Evolutionary conservation across 202 grass and related monocot species (phyloP), one percentile per base, ranked within the genome.

Genomic region (Carex sylvatica): DNA sequence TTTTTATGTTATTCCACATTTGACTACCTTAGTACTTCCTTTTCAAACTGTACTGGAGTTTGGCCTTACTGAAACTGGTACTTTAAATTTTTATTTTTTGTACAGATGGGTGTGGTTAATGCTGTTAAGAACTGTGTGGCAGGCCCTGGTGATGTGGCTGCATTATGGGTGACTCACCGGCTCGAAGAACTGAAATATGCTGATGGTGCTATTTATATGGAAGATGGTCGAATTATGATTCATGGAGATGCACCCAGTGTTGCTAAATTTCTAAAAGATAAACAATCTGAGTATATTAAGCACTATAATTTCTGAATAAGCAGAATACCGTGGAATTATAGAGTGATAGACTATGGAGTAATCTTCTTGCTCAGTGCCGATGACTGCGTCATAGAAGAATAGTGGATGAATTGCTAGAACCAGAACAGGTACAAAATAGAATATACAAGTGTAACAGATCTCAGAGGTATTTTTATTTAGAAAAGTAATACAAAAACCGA

Each of bases 181-280:
- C 89, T 98, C 7, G 92, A 98, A 85, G 95, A 98, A 91, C 88
- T 98, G 12, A 85, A 87, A 89, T 98, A 93, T 24, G 92, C 95
- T 31, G 91, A 98, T 86, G 92, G 92, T 75, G 92, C 95, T 86
- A 93, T 95, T 60, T 98, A 98, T 44, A 98, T 98, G 95, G 95
- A 98, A 89, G 89, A 93, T 72, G 95, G 95, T 3, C 82, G 59
- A 72, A 98, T 89, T 79, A 65, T 98, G 61, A 76, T 87, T 80
- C 89, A 98, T 59, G 95, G 92, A 0, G 82, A 93, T 70, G 62
- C 85, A 9, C 86, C 89, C 5, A 88, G 64, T 28, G 85, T 93
- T 82, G 85, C 89, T 47, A 93, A 70, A 72, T 93, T 79, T 91
- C 86, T 98, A 68, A 95, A 95, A 81, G 94, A 54, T 47, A 95